phyloP scores from a whole-genome alignment of 176 grass and related monocot species.

The Phragmites australis region DNA sequence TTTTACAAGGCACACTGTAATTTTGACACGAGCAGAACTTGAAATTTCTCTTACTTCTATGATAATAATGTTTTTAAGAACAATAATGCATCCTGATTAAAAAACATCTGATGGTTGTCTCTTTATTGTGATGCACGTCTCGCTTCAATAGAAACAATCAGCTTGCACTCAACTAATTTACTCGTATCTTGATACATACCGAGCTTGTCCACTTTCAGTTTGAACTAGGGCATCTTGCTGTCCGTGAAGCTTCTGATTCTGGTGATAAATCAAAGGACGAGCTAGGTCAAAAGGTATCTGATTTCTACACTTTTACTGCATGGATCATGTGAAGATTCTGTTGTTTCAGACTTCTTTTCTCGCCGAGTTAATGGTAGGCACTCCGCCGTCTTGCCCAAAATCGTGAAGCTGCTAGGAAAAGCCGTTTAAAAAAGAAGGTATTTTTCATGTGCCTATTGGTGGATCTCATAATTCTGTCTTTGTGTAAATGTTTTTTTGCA shows the following conservation, averaged over 20 bases:
- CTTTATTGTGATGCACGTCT: not conserved
- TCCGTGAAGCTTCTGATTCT: slow-evolving; percentile 40
- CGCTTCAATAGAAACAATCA: not conserved
- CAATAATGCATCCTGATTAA: not conserved
- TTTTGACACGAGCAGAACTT: not conserved
- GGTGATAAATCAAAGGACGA: slow-evolving; percentile 55
- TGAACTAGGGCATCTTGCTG: slow-evolving; percentile 48
- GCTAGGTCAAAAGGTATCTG: slow-evolving; percentile 56
- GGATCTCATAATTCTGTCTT: not conserved
- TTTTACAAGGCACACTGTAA: not conserved
- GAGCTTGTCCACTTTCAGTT: slow-evolving; percentile 37
- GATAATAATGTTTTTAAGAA: not conserved
- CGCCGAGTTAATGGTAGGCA: slow-evolving; percentile 44
- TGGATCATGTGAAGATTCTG: slow-evolving; percentile 4
- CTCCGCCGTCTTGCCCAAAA: slow-evolving; percentile 90
- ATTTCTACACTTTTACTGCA: not conserved
- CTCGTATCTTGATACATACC: slow-evolving; percentile 23
- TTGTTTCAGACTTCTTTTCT: slow-evolving; percentile 16
- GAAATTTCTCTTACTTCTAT: not conserved
- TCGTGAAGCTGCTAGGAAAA: slow-evolving; percentile 96
- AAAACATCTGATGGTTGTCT: not conserved
- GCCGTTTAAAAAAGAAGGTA: slow-evolving; percentile 88
- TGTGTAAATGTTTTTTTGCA: not conserved
- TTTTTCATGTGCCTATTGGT: not conserved
- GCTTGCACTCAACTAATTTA: not conserved